Percentiles rank a stretch among this genome's conserved stretches.
phyloP scores from a whole-genome alignment of 306 rosid species.

The Prunus davidiana region DNA sequence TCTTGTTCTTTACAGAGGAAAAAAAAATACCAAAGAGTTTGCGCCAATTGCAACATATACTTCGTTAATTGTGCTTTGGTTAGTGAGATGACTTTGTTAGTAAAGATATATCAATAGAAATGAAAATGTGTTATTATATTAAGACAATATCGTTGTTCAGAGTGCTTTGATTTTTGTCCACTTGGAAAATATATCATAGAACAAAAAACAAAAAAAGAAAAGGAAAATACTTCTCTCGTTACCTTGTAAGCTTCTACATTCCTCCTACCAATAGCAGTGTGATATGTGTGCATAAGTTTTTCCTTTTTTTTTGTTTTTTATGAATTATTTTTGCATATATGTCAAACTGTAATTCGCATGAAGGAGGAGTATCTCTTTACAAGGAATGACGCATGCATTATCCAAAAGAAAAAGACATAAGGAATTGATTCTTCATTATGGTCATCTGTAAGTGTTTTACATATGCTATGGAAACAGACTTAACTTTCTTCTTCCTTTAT shows the following conservation, averaged over 20 bases:
- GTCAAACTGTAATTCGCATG: too few relatives aligned
- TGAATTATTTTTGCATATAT: too few relatives aligned
- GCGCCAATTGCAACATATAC: slow-evolving; percentile 53
- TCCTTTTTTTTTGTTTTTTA: too few relatives aligned
- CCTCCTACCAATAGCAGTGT: too few relatives aligned
- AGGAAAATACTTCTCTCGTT: neutral
- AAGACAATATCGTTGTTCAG: neutral
- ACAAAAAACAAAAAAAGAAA: neutral
- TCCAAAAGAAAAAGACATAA: neutral
- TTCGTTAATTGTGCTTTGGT: slow-evolving; percentile 36
- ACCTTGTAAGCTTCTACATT: too few relatives aligned
- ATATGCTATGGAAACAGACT: neutral
- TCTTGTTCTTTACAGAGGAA: slow-evolving; percentile 32
- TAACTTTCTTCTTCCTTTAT: neutral
- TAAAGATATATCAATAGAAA: slow-evolving; percentile 26
- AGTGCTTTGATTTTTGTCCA: slow-evolving; percentile 22
- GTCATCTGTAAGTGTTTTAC: neutral
- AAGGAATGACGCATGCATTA: too few relatives aligned
- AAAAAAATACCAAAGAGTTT: slow-evolving; percentile 54
- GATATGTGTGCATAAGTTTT: too few relatives aligned
- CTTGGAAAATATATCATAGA: slow-evolving; percentile 15
- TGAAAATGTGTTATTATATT: slow-evolving; percentile 25
- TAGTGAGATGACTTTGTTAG: slow-evolving; percentile 17
- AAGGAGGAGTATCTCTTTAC: too few relatives aligned
- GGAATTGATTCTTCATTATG: neutral